Percentiles rank a stretch among this genome's conserved stretches.
Evolutionary conservation across 495 filamentous ascomycete species (phyloP).

Genomic region (Hypoxylon trugodes): DNA sequence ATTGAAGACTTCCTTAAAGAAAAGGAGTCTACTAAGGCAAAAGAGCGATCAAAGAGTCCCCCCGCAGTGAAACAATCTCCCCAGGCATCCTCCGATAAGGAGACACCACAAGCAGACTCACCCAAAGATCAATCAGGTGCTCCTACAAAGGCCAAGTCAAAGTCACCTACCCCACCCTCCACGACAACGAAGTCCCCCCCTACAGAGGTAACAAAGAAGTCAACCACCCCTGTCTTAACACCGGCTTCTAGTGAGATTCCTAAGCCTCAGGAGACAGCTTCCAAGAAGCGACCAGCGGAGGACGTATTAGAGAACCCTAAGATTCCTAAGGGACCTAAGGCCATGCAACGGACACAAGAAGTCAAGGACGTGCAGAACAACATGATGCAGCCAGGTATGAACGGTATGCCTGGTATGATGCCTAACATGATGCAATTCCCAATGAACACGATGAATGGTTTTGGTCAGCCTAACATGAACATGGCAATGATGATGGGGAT

Average conservation of each 20-base stretch:
- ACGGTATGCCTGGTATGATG: conserved; percentile 56
- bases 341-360: conserved; percentile 62
- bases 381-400: conserved; percentile 49
- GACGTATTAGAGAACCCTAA: conserved; percentile 71
- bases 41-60: conserved; percentile 52
- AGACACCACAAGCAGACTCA: conserved; percentile 27
- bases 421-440: conserved; percentile 55
- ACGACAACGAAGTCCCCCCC: conserved; percentile 39
- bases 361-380: conserved; percentile 45
- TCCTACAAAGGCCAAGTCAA: conserved; percentile 48
- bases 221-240: conserved; percentile 39
- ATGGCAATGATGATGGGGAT: conserved; percentile 55
- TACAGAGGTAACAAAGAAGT: conserved; percentile 24
- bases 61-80: conserved; percentile 43
- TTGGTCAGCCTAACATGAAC: conserved; percentile 52
- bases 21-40: conserved; percentile 69
- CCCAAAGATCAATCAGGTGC: conserved; percentile 24
- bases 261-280: conserved; percentile 49
- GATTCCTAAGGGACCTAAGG: conserved; percentile 67
- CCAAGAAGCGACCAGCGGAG: conserved; percentile 85
- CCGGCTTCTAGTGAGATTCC: conserved; percentile 47
- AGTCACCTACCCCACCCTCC: conserved; percentile 49
- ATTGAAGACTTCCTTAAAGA: conserved; percentile 80
- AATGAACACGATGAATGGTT: conserved; percentile 46
- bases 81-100: conserved; percentile 31